These are phyloP conservation scores for Fusarium penzigii DNA, from an alignment of 2,329 filamentous ascomycete genomes.

Conservation along the genomic window DNA sequence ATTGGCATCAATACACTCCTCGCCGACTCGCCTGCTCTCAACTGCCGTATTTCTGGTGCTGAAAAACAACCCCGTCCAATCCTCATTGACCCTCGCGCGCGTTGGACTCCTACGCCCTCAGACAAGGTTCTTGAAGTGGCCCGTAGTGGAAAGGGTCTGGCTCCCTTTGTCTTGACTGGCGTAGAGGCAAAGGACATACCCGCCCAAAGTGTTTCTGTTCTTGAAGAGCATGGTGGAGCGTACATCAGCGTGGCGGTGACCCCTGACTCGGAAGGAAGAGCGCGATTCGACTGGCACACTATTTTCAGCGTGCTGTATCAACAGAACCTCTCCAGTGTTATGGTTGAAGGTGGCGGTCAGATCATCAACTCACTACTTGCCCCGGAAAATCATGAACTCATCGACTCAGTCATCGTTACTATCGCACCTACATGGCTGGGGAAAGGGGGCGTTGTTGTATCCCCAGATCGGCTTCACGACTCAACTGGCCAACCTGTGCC, in stretches of 20 bases:
- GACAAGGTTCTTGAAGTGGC: conserved; percentile 69
- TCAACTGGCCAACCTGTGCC: conserved; percentile 54
- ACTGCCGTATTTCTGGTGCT: conserved; percentile 70
- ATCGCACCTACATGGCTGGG: conserved; percentile 92
- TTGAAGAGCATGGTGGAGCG: conserved; percentile 54
- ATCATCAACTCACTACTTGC: conserved; percentile 83
- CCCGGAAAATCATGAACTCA: conserved; percentile 57
- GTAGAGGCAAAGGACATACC: conserved; percentile 44
- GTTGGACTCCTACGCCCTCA: conserved; percentile 64
- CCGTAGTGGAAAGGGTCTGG: conserved; percentile 64
- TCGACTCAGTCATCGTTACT: conserved; percentile 82
- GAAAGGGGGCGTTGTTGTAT: conserved; percentile 75
- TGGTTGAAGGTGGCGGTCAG: conserved; percentile 85
- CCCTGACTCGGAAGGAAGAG: conserved; percentile 39
- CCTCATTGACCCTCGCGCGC: conserved; percentile 74
- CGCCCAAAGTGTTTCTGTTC: conserved; percentile 40
- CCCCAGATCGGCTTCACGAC: conserved; percentile 60
- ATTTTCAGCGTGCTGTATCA: conserved; percentile 60
- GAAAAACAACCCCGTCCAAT: conserved; percentile 76
- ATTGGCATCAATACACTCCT: conserved; percentile 82
- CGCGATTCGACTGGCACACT: conserved; percentile 62
- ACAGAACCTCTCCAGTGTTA: conserved; percentile 72
- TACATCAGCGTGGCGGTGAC: conserved; percentile 45
- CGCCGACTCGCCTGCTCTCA: conserved; percentile 82
- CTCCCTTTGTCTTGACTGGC: conserved; percentile 70